Base-by-base conservation (phyloP, 345 rosid genomes). In the Linum lewisii region DNA sequence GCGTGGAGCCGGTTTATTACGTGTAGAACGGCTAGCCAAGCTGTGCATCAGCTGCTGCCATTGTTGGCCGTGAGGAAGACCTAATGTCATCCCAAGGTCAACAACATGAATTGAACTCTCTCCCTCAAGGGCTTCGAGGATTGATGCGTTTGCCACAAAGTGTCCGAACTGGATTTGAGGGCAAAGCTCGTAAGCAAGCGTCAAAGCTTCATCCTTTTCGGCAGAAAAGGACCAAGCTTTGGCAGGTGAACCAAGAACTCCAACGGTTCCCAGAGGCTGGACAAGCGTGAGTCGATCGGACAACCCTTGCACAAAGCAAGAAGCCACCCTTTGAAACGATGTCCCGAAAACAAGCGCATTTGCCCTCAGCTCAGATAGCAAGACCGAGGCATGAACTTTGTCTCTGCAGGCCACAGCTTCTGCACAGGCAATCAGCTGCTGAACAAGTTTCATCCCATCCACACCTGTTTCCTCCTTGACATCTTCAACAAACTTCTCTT, bases 331-430 rank as follows among this genome's bases (percentile, higher is more conserved):
- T 63, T 78, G 81, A 54, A 81, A 81, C 0, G 79, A 74, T 20
- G 81, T 69, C 21, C 81, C 81, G 1, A 76, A 74, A 59, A 72
- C 75, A 18, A 76, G 76, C 16, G 78, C 78, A 58, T 76, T 69
- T 7, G 73, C 59, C 21, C 66, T 54, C 55, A 83, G 76, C 66
- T 75, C 82, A 0, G 72, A 73, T 4, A 79, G 69, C 25, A 81
- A 60, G 8, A 75, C 62, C 1, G 82, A 79, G 51, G 82, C 81
- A 22, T 70, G 71, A 20, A 62, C 21, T 59, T 75, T 81, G 65
- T 84, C 80, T 0, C 76, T 72, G n/a, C 81, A 81, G 57, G 83
- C 84, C 65, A 81, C 84, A 16, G 84, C 90, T 68, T 77, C 83
- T 0, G 84, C 81, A 38, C 83, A 81, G 32, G 81, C 69, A 6